Evolutionary conservation across 805 yeast genomes (phyloP).

Genomic region (Kodamaea sagamina): DNA sequence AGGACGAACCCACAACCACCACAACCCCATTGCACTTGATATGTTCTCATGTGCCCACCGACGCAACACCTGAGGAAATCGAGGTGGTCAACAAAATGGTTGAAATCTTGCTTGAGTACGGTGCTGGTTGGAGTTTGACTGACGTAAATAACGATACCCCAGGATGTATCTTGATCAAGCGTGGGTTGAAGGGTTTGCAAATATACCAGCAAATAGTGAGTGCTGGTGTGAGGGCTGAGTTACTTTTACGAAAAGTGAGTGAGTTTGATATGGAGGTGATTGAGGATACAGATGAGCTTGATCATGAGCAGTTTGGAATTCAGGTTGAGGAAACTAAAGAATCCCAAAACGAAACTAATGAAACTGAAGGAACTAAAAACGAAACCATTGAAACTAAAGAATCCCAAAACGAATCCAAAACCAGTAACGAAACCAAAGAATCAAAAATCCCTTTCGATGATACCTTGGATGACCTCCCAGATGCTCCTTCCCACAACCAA

Average conservation of each 20-base stretch:
- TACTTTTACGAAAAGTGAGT: slow-evolving; percentile 69
- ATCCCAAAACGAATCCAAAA: no score
- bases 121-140: slow-evolving; percentile 88
- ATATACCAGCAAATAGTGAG: slow-evolving; percentile 59
- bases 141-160: slow-evolving; percentile 77
- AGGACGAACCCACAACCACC: slow-evolving; percentile 41
- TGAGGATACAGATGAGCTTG: slow-evolving; percentile 34
- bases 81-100: slow-evolving; percentile 55
- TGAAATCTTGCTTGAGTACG: slow-evolving; percentile 69
- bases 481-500: slow-evolving; percentile 65
- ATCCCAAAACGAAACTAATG: no score
- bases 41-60: slow-evolving; percentile 54
- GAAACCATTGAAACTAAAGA: no score
- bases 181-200: slow-evolving; percentile 41
- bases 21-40: slow-evolving; percentile 82
- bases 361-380: no score
- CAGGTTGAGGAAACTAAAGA: no score
- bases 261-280: slow-evolving; percentile 66
- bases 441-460: background rate
- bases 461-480: slow-evolving; percentile 15
- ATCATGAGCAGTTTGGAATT: slow-evolving; percentile 30
- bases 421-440: slow-evolving; percentile 5
- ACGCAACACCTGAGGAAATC: slow-evolving; percentile 44
- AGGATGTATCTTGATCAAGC: slow-evolving; percentile 71
- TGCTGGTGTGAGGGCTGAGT: slow-evolving; percentile 91